These are phyloP conservation scores for Botrytis elliptica DNA, from an alignment of 2,329 filamentous ascomycete species.

Conservation along the genomic window DNA sequence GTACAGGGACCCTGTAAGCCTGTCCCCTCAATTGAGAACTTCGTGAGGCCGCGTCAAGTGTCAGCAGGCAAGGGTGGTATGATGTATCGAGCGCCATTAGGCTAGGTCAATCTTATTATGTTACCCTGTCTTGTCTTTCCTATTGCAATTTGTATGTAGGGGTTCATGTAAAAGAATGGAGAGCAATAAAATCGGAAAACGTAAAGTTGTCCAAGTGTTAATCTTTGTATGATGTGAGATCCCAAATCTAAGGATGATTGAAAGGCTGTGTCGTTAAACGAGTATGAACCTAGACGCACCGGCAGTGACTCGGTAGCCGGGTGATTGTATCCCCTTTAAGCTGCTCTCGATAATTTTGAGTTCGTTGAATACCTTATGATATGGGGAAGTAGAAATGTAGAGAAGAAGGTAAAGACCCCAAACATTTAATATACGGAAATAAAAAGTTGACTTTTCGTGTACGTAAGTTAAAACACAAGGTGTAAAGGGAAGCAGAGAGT, in stretches of 20 bases:
- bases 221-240: background rate
- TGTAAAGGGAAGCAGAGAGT: background rate
- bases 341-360: background rate
- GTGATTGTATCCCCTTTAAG: background rate
- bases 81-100: slow-evolving; percentile 19
- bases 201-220: background rate
- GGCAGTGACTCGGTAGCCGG: background rate
- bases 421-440: background rate
- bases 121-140: background rate
- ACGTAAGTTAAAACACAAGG: background rate
- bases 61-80: slow-evolving; percentile 20
- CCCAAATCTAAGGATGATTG: background rate
- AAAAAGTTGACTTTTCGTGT: fast-evolving
- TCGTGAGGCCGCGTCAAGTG: slow-evolving; percentile 8
- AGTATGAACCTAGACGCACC: background rate
- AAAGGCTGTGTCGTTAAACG: background rate
- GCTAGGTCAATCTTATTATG: background rate
- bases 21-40: background rate
- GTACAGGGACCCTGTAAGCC: background rate
- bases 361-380: background rate
- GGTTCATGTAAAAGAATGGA: background rate
- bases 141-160: background rate
- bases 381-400: background rate
- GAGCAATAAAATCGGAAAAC: background rate
- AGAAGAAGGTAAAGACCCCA: background rate